Evolutionary conservation across 257 asterid genomes (phyloP).

Genomic region (Knoxia roxburghii): DNA sequence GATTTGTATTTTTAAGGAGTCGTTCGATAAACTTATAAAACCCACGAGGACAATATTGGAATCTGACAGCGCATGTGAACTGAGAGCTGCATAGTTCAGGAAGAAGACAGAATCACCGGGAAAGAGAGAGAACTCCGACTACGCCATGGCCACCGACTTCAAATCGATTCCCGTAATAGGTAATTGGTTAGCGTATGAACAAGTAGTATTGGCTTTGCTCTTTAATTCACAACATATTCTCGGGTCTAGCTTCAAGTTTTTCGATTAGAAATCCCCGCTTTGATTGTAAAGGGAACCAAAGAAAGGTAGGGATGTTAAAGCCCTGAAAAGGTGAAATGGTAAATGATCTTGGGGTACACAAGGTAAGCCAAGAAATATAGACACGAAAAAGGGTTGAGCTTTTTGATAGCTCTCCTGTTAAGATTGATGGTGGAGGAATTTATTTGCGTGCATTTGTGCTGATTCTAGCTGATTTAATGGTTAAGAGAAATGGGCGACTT

Average conservation of each 20-base stretch:
- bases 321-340: neutral
- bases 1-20: too few species aligned
- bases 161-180: slow-evolving; percentile 77
- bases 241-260: too few species aligned
- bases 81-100: neutral
- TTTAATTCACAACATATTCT: too few species aligned
- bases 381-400: neutral
- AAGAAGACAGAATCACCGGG: neutral
- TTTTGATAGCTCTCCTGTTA: neutral
- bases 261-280: neutral
- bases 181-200: slow-evolving; percentile 12
- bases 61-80: neutral
- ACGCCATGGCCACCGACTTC: slow-evolving; percentile 79
- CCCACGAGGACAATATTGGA: too few species aligned
- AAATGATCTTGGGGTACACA: neutral
- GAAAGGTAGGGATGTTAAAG: neutral
- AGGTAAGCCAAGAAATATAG: neutral
- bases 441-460: neutral
- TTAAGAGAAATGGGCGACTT: too few species aligned
- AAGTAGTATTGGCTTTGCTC: too few species aligned
- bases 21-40: too few species aligned
- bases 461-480: neutral
- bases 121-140: neutral
- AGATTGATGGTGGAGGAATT: neutral
- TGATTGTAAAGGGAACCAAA: neutral